Evolutionary conservation across 768 basidiomycete species (phyloP), one percentile per base, ranked within the genome.

Genomic region (Agaricus sinodeliciosus): DNA sequence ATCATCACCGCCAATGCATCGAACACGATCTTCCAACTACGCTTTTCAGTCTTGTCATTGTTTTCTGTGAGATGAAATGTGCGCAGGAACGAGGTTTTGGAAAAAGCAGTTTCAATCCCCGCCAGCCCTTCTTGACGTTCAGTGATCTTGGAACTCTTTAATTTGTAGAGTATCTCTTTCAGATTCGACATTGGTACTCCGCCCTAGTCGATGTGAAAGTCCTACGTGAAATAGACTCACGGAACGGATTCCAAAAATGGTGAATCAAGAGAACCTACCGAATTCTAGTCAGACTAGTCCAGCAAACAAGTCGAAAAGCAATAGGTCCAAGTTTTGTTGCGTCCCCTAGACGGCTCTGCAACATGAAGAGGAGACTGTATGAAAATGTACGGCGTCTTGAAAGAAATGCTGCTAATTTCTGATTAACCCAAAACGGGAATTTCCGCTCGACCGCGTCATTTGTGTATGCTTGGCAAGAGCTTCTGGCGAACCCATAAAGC

Each of bases 1-100:
- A 94, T 83, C 2, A 79, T 70, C 9, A 71, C 69, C 62, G 93
- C 94, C 6, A 96, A 69, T 13, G 80, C 81, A 58, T 90, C 80
- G 60, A 85, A 90, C 7, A 93, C 70, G 7, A 74, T 68, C 19
- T 84, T 67, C 88, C 89, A 94, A 43, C 58, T 49, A 35, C 63
- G 59, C 18, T 71, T 68, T 22, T 72, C 61, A 42, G 58, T 62
- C n/a, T 65, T 63, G 13, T 68, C 70, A 40, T 69, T 51, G 27
- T 62, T 61, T 7, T 45, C 49, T 28, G 70, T 64, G 44, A 74
- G 63, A 55, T 72, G 68, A 50, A 74, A 77, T 49, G 75, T 69
- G 34, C 70, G 60, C 55, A 80, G 69, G 11, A 74, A 73, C 51
- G 69, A 65, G 57, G 79, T 71, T 55, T 72, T 70, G 12, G 76